Evolutionary conservation across 768 basidiomycete species (phyloP), one percentile per base, ranked within the genome.

Genomic region (Boletus tomentosulus): DNA sequence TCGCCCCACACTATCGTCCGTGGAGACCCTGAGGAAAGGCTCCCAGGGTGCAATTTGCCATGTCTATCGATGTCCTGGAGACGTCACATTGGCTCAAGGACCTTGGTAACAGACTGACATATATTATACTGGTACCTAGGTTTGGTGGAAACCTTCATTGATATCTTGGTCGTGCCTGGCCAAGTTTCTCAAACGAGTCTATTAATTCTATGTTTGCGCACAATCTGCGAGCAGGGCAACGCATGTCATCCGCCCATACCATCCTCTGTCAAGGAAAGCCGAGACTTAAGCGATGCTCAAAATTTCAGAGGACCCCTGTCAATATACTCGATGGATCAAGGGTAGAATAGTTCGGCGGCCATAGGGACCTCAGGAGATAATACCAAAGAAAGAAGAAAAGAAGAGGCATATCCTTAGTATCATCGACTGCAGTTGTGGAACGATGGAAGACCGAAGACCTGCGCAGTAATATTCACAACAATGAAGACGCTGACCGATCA

Each of bases 111-210:
- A 38, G 46, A 46, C 50, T n/a, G 53, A 53, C 42, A 33, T 53
- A 25, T 41, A 38, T 49, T 11, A 39, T 22, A 39, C 7, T 19
- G 16, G 53, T 62, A 50, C 59, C 59, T 62, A 44, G 28, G 24
- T 22, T 49, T n/a, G 35, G 50, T 28, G 49, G 41, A 41, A 41
- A 49, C 50, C 25, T 46, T 39, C 2, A 41, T 57, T 24, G 41
- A 47, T 51, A 27, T 27, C 46, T 33, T 46, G 61, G 53, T 54
- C 22, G 54, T 66, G 44, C 53, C 57, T 62, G 28, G 37, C 35
- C 1, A 6, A 43, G 22, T 37, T 47, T 46, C 31, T 31, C 46
- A 42, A 53, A 42, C 38, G 24, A 47, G 27, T 47, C 28, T 42
- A 38, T 35, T 34, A 37, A 38, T 47, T 46, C 7, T 16, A 33